Conservation (phyloP, 805 yeast species). For the Zygoascus flipseniorum region DNA sequence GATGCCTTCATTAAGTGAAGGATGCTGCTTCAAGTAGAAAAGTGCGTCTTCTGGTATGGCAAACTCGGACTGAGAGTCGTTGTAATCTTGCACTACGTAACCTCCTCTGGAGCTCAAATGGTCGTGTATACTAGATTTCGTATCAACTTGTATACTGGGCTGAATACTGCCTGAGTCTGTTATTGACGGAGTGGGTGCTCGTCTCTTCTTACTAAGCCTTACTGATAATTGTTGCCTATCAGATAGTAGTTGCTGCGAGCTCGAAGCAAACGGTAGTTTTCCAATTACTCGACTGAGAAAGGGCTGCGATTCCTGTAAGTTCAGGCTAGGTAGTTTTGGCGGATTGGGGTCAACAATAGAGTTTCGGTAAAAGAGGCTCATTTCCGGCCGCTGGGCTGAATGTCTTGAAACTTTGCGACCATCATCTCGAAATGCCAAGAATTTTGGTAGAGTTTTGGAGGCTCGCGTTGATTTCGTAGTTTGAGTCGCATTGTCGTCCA, state of each 20-base stretch:
- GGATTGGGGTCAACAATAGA: neutral
- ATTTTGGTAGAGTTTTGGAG: neutral
- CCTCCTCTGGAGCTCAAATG: neutral
- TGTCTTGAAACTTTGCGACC: neutral
- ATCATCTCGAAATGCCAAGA: neutral
- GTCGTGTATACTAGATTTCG: neutral
- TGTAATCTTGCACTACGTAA: neutral
- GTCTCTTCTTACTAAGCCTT: neutral
- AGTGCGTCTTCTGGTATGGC: neutral
- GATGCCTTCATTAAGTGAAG: neutral
- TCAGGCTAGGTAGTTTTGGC: slow-evolving; percentile 2
- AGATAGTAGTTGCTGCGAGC: neutral
- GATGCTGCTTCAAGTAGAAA: neutral
- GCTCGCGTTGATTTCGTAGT: neutral
- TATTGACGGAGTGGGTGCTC: neutral
- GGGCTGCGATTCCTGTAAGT: neutral
- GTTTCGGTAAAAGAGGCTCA: neutral
- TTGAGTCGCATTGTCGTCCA: neutral
- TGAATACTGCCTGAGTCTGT: neutral
- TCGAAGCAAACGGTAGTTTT: neutral
- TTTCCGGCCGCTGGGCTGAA: neutral
- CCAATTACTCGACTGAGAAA: neutral
- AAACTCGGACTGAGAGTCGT: neutral
- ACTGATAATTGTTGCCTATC: neutral
- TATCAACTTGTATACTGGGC: neutral